Percentiles rank a stretch among this genome's conserved stretches.
Evolutionary conservation across 2,329 filamentous ascomycete genomes (phyloP).

Genomic region (Pseudocercospora musae): DNA sequence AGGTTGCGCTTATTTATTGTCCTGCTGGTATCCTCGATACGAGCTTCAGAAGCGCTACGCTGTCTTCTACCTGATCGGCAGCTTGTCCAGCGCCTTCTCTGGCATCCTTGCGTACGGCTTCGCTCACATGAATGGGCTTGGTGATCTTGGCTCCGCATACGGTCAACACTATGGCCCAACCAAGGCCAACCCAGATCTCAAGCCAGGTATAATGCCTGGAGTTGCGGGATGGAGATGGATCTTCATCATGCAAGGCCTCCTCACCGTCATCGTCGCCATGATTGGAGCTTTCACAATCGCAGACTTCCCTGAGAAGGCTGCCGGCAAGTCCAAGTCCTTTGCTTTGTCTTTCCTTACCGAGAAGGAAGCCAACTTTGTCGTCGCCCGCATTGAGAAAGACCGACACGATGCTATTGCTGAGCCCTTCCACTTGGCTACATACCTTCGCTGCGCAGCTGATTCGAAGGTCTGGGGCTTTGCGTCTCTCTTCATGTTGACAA

Average conservation of each 20-base stretch:
- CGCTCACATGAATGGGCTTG: conserved; percentile 48
- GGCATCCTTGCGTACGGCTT: conserved; percentile 43
- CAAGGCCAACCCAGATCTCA: conserved; percentile 25
- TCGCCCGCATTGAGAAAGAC: conserved; percentile 52
- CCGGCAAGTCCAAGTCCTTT: conserved; percentile 35
- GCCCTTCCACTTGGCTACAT: conserved; percentile 43
- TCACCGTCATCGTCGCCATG: conserved; percentile 42
- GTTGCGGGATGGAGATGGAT: conserved; percentile 48
- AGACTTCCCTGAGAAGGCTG: conserved; percentile 44
- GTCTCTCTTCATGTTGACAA: conserved; percentile 52
- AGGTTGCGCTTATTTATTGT: conserved; percentile 59
- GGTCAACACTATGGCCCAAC: conserved; percentile 36
- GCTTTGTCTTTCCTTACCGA: conserved; percentile 44
- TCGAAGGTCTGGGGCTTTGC: conserved; percentile 56
- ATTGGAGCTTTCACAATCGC: conserved; percentile 44
- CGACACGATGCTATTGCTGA: conserved; percentile 51
- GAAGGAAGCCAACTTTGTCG: conserved; percentile 48
- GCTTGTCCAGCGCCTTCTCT: conserved; percentile 47
- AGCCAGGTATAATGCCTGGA: conserved; percentile 32
- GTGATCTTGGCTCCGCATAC: conserved; percentile 30
- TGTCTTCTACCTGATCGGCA: conserved; percentile 51
- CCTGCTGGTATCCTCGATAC: conserved; percentile 51
- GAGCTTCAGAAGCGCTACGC: conserved; percentile 41
- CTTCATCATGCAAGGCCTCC: conserved; percentile 42
- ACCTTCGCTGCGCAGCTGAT: conserved; percentile 41